Evolutionary conservation across 1,139 yeast species (phyloP), one percentile per base, ranked within the genome.

Genomic region (Candida mesenterica): DNA sequence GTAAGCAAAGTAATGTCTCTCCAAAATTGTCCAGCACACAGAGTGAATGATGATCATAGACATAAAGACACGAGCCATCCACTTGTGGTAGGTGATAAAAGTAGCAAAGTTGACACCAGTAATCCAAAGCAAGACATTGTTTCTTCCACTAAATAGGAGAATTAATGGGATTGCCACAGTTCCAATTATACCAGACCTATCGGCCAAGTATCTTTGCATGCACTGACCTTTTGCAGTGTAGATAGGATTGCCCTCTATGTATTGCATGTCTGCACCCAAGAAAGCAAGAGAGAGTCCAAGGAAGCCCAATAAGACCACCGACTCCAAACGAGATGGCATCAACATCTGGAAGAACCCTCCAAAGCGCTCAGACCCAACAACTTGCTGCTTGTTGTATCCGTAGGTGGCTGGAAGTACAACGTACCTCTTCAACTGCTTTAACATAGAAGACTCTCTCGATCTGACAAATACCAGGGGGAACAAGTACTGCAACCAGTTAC

Each of bases 61-160:
- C 38, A 61, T 55, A 29, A 53, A 59, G 15, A 53, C 52, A 38
- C 73, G 56, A 1, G 68, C 62, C 6, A 62, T 48, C 68, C 71
- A 68, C 38, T 67, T 55, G 41, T 68, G 74, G 41, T 50, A 65
- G 6, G 60, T 43, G 30, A 65, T 49, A 47, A 60, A 66, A 9
- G 68, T 58, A 25, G 65, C 54, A 44, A 51, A 68, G 36, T 59
- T 52, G 62, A 67, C 60, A 12, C 68, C 58, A 2, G 72, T 63
- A 10, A 62, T 24, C 69, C 71, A 67, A 40, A 59, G 68, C 39
- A 67, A 53, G 37, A 68, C 59, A 45, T 68, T 68, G 44, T 68
- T 68, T 33, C 74, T 52, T 3, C 74, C 74, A n/a, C 70, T 73
- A 50, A 68, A 66, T 23, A 68, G 46, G 27, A 66, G 53, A 15